Evolutionary conservation across 257 asterid species (phyloP).

Genomic region (Schizonepeta tenuifolia): DNA sequence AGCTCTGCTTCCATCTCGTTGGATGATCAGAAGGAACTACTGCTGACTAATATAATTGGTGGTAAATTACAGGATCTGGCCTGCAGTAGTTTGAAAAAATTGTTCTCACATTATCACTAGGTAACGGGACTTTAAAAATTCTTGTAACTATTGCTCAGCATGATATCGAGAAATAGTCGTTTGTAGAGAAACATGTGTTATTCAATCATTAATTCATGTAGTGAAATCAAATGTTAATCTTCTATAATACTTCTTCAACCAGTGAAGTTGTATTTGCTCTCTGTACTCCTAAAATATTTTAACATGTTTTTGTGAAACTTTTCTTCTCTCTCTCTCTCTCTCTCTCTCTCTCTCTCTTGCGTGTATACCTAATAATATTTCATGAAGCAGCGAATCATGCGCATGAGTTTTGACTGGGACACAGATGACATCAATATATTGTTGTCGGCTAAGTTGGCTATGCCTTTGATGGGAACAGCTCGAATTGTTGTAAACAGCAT

Average conservation of each 20-base stretch:
- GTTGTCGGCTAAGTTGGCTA: conserved; percentile 88
- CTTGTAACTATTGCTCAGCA: neutral
- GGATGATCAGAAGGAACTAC: neutral
- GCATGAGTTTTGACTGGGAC: conserved; percentile 94
- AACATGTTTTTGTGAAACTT: conserved; percentile 8
- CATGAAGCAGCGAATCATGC: conserved; percentile 66
- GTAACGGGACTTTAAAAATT: neutral
- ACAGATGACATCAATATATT: conserved; percentile 70
- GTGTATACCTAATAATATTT: conserved; percentile 33
- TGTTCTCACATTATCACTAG: neutral
- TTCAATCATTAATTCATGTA: neutral
- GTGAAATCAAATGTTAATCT: neutral
- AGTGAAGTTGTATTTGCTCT: neutral
- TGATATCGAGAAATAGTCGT: neutral
- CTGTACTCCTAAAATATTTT: conserved; percentile 4
- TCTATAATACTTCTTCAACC: neutral
- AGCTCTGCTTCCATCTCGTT: neutral
- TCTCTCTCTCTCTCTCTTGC: too few relatives aligned
- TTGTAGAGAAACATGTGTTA: neutral
- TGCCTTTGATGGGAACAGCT: conserved; percentile 93
- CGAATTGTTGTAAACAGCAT: conserved; percentile 84
- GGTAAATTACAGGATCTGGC: neutral
- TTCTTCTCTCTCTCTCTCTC: too few relatives aligned
- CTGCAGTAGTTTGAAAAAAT: neutral
- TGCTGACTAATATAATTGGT: neutral